Base-by-base conservation (phyloP, 116 monocot genomes). In the Zostera marina region DNA sequence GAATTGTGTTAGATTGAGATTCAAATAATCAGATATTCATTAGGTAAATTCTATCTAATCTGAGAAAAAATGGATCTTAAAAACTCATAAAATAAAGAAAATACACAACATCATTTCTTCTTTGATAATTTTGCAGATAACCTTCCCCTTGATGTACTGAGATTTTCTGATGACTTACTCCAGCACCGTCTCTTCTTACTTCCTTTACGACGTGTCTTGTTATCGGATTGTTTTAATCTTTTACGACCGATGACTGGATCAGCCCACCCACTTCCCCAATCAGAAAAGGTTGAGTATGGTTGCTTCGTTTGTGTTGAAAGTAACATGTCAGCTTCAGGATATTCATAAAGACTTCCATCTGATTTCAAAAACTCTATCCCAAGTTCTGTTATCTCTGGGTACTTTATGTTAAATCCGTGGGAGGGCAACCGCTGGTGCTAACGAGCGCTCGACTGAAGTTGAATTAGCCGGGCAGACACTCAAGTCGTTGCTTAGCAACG, bases 181-280 rank as follows among this genome's bases (percentile, higher is more conserved):
- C 52, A 62, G 12, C 19, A 42, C 41, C 62, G 71, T 59, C 68
- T 79, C 44, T 73, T 70, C 47, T 72, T 76, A 53, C 54, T 66
- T 55, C 12, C 15, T 43, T 59, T 59, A 21, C 42, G 42, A 2
- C 20, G 13, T 38, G 49, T 43, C 56, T 44, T 23, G 20, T 24
- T 43, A 58, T 58, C 73, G 22, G 10, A 73, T 22, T 77, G 47
- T 66, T 76, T 72, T 4, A 89, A 78, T 24, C 90, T 79, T 70
- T 86, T 82, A 42, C 80, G 70, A 1, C 96, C 68, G 15, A 83
- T 80, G 52, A 80, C 90, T 47, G 96, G 96, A 52, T 98, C 86
- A 40, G 96, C 96, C 98, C 90, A 98, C 42, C 96, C 96, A 63
- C 72, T 68, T 15, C 85, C 82, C 96, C 85, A 96, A 51, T 81